These are phyloP conservation scores for Conticribra weissflogii DNA, from an alignment of 108 stramenopile genomes.

Conservation along the genomic window DNA sequence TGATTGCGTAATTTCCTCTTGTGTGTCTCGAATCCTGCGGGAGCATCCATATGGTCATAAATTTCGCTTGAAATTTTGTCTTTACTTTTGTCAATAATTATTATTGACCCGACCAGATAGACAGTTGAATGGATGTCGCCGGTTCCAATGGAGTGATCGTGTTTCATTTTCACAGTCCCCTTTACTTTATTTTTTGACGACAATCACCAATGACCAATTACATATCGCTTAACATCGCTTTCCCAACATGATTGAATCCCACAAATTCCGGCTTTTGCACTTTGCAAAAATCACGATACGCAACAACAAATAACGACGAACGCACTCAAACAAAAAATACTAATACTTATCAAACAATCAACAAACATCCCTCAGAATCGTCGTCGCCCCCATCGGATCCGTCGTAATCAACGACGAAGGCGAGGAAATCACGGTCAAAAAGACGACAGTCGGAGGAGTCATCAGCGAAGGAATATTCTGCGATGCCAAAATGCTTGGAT, in stretches of 20 bases:
- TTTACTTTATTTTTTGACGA: no score
- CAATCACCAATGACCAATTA: no score
- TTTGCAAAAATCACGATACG: background rate
- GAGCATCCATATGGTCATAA: background rate
- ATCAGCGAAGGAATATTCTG: conserved; percentile 91
- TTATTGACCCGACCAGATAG: background rate
- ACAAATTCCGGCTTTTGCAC: no score
- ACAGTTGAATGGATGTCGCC: background rate
- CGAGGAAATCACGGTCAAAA: conserved; percentile 67
- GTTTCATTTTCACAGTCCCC: no score
- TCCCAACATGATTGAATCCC: no score
- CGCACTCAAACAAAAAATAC: background rate
- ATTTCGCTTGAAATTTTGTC: background rate
- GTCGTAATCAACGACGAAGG: conserved; percentile 66
- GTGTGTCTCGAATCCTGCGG: background rate
- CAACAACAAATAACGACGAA: background rate
- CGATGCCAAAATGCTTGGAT: conserved; percentile 86
- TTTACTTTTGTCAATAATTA: background rate
- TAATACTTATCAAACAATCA: background rate
- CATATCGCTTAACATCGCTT: no score
- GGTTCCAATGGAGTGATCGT: background rate
- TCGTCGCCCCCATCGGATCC: conserved; percentile 72
- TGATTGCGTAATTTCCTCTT: background rate
- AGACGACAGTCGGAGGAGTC: conserved; percentile 82
- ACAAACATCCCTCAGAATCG: conserved; percentile 37